Conservation (phyloP, 1,139 yeast genomes). For the Saccharomyces hybrid region DNA sequence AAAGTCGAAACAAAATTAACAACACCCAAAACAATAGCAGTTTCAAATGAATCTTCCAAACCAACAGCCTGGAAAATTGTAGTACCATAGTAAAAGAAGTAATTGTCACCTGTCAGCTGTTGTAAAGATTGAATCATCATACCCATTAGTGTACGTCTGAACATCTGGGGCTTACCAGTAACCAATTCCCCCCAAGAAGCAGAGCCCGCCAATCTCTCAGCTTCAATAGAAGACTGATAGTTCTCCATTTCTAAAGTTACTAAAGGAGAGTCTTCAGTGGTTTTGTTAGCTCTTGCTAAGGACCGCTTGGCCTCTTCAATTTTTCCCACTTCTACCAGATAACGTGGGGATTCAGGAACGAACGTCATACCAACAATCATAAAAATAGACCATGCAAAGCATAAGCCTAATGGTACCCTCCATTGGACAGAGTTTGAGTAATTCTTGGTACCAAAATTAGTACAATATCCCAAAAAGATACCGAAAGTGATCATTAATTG, state of each 20-base stretch:
- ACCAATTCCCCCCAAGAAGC: slow-evolving; percentile 59
- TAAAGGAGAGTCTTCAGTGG: slow-evolving; percentile 46
- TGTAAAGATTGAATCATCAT: slow-evolving; percentile 57
- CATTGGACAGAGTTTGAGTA: slow-evolving; percentile 44
- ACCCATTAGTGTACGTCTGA: slow-evolving; percentile 57
- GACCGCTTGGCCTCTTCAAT: slow-evolving; percentile 52
- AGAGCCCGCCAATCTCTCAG: slow-evolving; percentile 52
- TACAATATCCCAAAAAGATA: slow-evolving; percentile 53
- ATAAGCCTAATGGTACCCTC: slow-evolving; percentile 53
- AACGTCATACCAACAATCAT: slow-evolving; percentile 47
- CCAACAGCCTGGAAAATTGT: slow-evolving; percentile 70
- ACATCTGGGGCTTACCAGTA: slow-evolving; percentile 47
- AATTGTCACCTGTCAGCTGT: slow-evolving; percentile 71
- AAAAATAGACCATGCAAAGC: slow-evolving; percentile 37
- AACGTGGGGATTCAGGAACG: slow-evolving; percentile 77
- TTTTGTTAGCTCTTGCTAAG: slow-evolving; percentile 51
- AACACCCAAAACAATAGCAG: slow-evolving; percentile 66
- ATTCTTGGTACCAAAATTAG: slow-evolving; percentile 49
- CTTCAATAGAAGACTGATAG: slow-evolving; percentile 54
- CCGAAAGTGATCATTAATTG: slow-evolving; percentile 59
- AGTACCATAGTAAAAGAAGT: slow-evolving; percentile 74
- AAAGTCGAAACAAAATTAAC: slow-evolving; percentile 72
- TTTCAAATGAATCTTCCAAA: slow-evolving; percentile 58
- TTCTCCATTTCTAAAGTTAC: slow-evolving; percentile 50
- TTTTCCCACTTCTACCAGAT: slow-evolving; percentile 43